Base-by-base conservation (phyloP, 2,329 filamentous ascomycete genomes). In the Neofusicoccum kwambonambiense region DNA sequence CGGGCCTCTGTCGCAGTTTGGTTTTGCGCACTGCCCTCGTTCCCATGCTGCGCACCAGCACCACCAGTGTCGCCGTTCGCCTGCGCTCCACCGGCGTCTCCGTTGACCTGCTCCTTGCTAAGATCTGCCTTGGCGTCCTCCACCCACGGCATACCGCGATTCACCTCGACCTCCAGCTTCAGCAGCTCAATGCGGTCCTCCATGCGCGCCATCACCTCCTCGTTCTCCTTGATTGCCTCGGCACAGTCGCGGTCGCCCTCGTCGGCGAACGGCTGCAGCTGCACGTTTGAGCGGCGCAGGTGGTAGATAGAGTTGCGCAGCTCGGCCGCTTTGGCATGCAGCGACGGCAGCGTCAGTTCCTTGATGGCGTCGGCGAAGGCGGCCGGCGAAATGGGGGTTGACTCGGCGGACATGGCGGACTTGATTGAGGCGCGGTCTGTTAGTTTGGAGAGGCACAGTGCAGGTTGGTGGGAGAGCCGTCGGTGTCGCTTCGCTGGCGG, bases 321-420 rank as follows among this genome's bases (percentile, higher is more conserved):
- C 76, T 93, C 91, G 73, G 90, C 85, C 66, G 89, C 86, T 78
- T 93, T 93, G 77, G 90, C 83, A 77, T 90, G 88, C 6, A 93
- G 87, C 65, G 84, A 84, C 67, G 85, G 83, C 69, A 89, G 75
- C 45, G 89, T 86, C 64, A 93, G 87, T 66, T 88, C 85, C 69
- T 83, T 81, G 69, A 93, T 83, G 27, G 90, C 90, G 67, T 82
- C 80, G 72, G 88, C 86, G 80, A 91, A 92, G 73, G 84, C 85
- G 17, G 81, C 75, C 31, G 87, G 80, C 51, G 83, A 78, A 73
- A 91, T 91, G 65, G 89, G 89, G 11, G 75, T 72, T 6, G 87
- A 76, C 71, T 86, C 84, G 64, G 86, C 81, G n/a, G 88, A 89
- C 87, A 90, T 90, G 61, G 44, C 51, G 52, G 64, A 31, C 1